Evolutionary conservation across 2,329 filamentous ascomycete species (phyloP), one percentile per base, ranked within the genome.

Genomic region (Cercospora janseana): DNA sequence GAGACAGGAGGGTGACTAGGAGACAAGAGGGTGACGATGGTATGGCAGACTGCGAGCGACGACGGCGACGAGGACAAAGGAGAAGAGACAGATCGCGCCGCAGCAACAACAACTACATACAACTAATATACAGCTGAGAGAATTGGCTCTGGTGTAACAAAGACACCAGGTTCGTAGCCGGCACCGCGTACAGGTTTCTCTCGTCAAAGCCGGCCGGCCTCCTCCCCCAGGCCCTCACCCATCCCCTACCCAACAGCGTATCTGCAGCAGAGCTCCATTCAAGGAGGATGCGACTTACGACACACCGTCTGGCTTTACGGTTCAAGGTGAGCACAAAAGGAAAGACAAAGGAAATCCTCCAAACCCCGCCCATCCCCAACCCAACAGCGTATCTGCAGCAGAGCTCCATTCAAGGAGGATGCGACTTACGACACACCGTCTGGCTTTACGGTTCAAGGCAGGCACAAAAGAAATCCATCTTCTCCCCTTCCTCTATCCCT

Each of bases 261-360:
- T 38, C 34, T 38, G 34, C 34, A 34, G 34, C 16, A 38, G 34
- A 38, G 34, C 34, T 38, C 34, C 34, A 38, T 38, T 38, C 34
- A 38, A 38, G 34, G 16, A 38, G 34, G 16, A 20, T 38, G 16
- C 34, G 34, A 18, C 18, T 38, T 21, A 21, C 34, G 18, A 38
- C 18, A 38, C 34, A 23, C 34, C 34, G 34, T 38, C 34, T 38
- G 34, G 34, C 2, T 38, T 38, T 38, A 38, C 34, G 34, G 34
- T 7, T 38, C 34, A 38, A 38, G 34, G 18, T 38, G 34, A 38
- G 34, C 24, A 38, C 20, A 18, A 38, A 21, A 38, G 15, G 34
- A 20, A 38, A 38, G 13, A 3, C 27, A 10, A 29, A n/a, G n/a
- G n/a, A n/a, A n/a, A n/a, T n/a, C n/a, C n/a, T 29, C 27, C 13